Evolutionary conservation across 306 rosid species (phyloP), one percentile per base, ranked within the genome.

Genomic region (Gleditsia sinensis): DNA sequence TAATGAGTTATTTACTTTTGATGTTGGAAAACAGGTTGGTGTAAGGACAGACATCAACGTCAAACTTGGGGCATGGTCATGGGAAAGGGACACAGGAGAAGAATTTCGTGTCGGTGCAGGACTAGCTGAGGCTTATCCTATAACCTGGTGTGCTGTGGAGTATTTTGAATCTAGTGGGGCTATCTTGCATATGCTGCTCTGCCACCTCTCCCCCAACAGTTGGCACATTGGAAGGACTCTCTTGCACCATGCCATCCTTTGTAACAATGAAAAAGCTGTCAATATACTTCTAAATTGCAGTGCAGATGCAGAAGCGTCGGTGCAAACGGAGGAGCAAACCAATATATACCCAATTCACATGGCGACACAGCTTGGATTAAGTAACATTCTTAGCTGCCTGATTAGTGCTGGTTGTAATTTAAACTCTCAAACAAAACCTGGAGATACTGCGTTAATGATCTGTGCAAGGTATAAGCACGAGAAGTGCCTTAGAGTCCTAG

Each of bases 61-160:
- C 13, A 84, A 75, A 62, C 50, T 89, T 17, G 91, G 91, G 53
- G 89, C 88, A 16, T 89, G 94, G 94, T 84, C 89, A 12, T 89
- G 94, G 94, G 94, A 89, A 25, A 65, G 36, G 39, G 81, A 75
- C 16, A 84, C 84, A 3, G 94, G 89, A 57, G 94, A 89, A 53
- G 94, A 86, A 54, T 78, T 80, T 79, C 89, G 94, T 19, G 94
- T 86, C 1, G 94, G 94, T 55, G 94, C 86, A 56, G 89, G 88
- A 67, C 83, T 89, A 76, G 91, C 89, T 0, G 91, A 86, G 79
- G 79, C 91, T 17, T 89, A 84, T 30, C 75, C 85, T 16, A 67
- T 84, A 57, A 78, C 85, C 4, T 89, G 94, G 91, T 86, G 94
- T 78, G 94, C 94, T 2, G 94, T 86, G 71, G 94, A 89, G 78